These are phyloP conservation scores for Ilex asprella DNA, from an alignment of 257 asterid genomes.

Conservation along the genomic window DNA sequence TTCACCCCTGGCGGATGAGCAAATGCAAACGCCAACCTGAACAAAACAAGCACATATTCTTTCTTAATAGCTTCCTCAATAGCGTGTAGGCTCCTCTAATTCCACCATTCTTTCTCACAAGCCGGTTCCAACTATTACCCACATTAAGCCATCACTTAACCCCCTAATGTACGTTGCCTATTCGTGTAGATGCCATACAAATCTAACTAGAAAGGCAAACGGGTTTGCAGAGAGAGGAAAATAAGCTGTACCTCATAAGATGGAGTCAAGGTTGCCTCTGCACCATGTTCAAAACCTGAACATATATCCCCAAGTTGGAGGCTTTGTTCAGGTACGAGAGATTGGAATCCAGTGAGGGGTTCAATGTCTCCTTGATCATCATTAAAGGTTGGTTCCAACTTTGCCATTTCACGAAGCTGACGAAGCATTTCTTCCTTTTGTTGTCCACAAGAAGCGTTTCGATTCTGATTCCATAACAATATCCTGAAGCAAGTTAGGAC, in stretches of 20 bases:
- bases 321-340: slow-evolving; percentile 27
- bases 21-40: too few relatives aligned
- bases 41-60: too few relatives aligned
- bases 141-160: not conserved
- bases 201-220: not conserved
- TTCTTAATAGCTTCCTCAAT: too few relatives aligned
- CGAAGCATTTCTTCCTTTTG: slow-evolving; percentile 68
- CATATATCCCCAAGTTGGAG: slow-evolving; percentile 20
- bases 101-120: not conserved
- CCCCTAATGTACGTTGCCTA: not conserved
- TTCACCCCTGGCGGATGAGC: too few relatives aligned
- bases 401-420: slow-evolving; percentile 74
- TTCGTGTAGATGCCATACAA: too few relatives aligned
- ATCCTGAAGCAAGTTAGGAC: slow-evolving; percentile 11
- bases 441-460: slow-evolving; percentile 78
- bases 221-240: not conserved
- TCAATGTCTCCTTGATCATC: slow-evolving; percentile 40
- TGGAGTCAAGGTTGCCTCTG: slow-evolving; percentile 31
- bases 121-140: not conserved
- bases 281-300: slow-evolving; percentile 19
- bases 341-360: slow-evolving; percentile 23
- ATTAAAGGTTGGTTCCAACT: slow-evolving; percentile 47
- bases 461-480: slow-evolving; percentile 49
- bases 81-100: too few relatives aligned
- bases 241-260: slow-evolving; percentile 44